These are phyloP conservation scores for Calonectria pseudoreteaudii DNA, from an alignment of 2,329 filamentous ascomycete species.

Conservation along the genomic window DNA sequence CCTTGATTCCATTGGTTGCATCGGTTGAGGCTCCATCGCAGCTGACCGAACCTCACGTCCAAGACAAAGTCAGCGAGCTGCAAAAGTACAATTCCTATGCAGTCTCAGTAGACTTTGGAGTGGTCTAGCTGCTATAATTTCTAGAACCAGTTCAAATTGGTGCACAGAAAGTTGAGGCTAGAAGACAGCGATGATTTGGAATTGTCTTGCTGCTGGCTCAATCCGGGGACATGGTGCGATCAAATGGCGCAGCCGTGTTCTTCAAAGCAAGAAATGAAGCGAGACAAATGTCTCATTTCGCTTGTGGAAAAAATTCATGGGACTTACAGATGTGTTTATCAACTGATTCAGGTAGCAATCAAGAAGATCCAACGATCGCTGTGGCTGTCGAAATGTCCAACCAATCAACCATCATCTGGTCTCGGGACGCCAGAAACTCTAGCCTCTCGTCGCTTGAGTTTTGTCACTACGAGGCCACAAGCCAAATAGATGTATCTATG, in stretches of 20 bases:
- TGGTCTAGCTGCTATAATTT: not conserved
- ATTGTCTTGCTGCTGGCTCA: not conserved
- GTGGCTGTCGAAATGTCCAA: not conserved
- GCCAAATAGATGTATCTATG: not conserved
- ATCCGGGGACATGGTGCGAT: not conserved
- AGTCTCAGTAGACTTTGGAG: not conserved
- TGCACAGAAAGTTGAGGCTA: not conserved
- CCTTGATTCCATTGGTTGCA: not conserved
- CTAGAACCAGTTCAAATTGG: not conserved
- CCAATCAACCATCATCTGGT: not conserved
- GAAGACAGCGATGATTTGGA: not conserved
- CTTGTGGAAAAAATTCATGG: not conserved
- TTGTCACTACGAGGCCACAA: not conserved
- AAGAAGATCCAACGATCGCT: not conserved
- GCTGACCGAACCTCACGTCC: not conserved
- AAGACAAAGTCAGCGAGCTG: not conserved
- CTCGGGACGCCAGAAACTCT: not conserved
- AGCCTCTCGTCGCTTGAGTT: not conserved
- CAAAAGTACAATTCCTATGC: not conserved
- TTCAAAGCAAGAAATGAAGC: not conserved
- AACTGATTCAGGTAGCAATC: not conserved
- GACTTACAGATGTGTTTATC: not conserved
- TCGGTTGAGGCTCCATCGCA: not conserved
- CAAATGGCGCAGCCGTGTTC: not conserved
- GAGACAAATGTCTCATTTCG: not conserved